Percentiles rank a stretch among this genome's conserved stretches.
phyloP scores from a whole-genome alignment of 1,284 basidiomycete genomes.

The Pseudozyma tsukubaensis region DNA sequence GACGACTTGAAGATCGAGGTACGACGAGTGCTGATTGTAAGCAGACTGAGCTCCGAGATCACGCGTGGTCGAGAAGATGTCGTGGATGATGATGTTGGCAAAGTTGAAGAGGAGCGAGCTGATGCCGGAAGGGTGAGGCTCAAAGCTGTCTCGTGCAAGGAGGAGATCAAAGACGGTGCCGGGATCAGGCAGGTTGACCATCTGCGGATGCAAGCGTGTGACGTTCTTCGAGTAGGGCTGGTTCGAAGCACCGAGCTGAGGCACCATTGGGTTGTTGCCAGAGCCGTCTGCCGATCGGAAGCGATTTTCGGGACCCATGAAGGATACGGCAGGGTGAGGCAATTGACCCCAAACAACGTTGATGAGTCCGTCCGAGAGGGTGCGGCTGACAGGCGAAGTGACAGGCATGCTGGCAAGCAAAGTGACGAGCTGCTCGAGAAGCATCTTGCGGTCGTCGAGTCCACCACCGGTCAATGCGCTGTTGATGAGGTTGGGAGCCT shows the following conservation, averaged over 20 bases:
- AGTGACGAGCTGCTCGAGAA: constrained; percentile 56
- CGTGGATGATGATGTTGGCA: constrained; percentile 64
- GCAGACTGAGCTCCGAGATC: constrained; percentile 24
- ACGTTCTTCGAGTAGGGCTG: constrained; percentile 52
- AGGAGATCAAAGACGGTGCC: constrained; percentile 51
- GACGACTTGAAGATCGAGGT: constrained; percentile 80
- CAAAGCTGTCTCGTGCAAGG: constrained; percentile 37
- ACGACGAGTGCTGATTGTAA: constrained; percentile 79
- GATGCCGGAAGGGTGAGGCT: constrained; percentile 55
- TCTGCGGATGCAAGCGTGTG: constrained; percentile 28
- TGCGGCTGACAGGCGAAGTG: constrained; percentile 35
- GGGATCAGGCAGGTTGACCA: constrained; percentile 42
- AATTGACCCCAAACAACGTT: constrained; percentile 72
- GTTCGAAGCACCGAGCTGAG: constrained; percentile 74
- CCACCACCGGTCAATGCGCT: constrained; percentile 31
- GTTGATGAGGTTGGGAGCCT: constrained; percentile 30
- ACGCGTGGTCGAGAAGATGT: constrained; percentile 58
- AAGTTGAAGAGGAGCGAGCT: constrained; percentile 59
- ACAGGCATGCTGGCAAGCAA: constrained; percentile 53
- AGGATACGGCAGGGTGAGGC: constrained; percentile 78
- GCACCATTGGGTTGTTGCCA: constrained; percentile 78
- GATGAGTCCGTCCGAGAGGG: constrained; percentile 44
- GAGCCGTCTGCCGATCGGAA: constrained; percentile 67
- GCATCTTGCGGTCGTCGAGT: constrained; percentile 57
- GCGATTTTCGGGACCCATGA: constrained; percentile 71